A percentile compares a stretch with the other conserved stretches of the same genome.
phyloP scores from a whole-genome alignment of 768 basidiomycete species.

The Kwoniella mangroviensis region DNA sequence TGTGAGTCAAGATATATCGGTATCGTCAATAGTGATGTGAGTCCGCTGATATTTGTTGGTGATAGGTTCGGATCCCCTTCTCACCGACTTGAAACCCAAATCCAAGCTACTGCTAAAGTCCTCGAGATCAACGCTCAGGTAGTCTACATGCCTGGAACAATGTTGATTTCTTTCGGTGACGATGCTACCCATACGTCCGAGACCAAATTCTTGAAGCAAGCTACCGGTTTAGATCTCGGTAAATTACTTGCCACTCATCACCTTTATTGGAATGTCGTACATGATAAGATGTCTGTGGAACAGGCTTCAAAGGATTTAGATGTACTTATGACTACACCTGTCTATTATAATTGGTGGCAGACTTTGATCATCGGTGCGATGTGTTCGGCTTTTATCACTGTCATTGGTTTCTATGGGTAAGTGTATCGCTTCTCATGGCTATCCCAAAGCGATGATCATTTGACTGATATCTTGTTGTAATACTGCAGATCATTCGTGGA shows the following conservation, averaged over 20 bases:
- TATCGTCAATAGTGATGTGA: neutral
- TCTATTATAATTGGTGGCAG: conserved; percentile 67
- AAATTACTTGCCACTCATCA: conserved; percentile 74
- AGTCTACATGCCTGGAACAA: conserved; percentile 69
- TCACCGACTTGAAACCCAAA: conserved; percentile 90
- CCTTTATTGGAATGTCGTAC: conserved; percentile 83
- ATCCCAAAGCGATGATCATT: too few relatives aligned
- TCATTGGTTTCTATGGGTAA: conserved; percentile 54
- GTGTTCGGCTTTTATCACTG: conserved; percentile 72
- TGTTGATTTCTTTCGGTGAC: conserved; percentile 84
- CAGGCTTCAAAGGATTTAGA: conserved; percentile 75
- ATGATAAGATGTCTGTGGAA: conserved; percentile 75
- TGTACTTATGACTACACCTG: conserved; percentile 69
- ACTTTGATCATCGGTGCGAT: conserved; percentile 74
- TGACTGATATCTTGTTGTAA: neutral
- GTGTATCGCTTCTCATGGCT: too few relatives aligned
- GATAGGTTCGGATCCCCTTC: conserved; percentile 79
- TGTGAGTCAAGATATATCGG: conserved; percentile 49
- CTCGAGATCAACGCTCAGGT: conserved; percentile 91
- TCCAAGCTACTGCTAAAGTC: conserved; percentile 82
- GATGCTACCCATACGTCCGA: conserved; percentile 76
- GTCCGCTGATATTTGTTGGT: neutral
- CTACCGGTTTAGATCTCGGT: conserved; percentile 72
- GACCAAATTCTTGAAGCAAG: conserved; percentile 77
- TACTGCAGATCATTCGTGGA: conserved; percentile 71